Evolutionary conservation across 352 stramenopile genomes (phyloP), one percentile per base, ranked within the genome.

Genomic region (Plasmopara viticola): DNA sequence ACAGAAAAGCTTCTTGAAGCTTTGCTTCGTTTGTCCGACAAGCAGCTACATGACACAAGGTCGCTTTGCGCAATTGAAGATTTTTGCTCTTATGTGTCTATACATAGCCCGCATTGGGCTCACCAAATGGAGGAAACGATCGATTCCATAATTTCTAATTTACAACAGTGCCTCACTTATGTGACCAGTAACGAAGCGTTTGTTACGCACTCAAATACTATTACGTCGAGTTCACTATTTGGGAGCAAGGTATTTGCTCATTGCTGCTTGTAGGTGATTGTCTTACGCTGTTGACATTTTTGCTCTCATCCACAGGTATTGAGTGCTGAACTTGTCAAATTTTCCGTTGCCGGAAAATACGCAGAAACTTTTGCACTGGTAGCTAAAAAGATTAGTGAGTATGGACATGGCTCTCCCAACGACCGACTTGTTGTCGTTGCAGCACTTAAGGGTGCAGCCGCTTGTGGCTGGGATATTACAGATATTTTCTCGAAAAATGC

Each of bases 381-480:
- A 46, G 63, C 63, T 44, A 40, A 28, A n/a, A 66, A 63, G 45
- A 35, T 51, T 9, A 48, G 67, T 10, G 44, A 62, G 39, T 59
- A 63, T 52, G 60, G 56, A 6, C n/a, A 42, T 14, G 35, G 31
- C 17, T 62, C 58, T 8, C 66, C 72, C 42, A 50, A 63, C 3
- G 47, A 60, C 18, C 49, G 47, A n/a, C 34, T 44, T 39, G 15
- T 77, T 20, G 58, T 58, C 17, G 31, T 64, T 53, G 54, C 48
- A 41, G 67, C 68, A 18, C 53, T 78, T 18, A 71, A 84, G 66
- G 55, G 66, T 38, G 74, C 72, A 15, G 58, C 62, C 34, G 56
- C 53, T 9, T 74, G 70, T 44, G 74, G 70, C 0, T 90, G 76
- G 76, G 57, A 66, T 47, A 61, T 87, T 49, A 66, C 53, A 4